Base-by-base conservation (phyloP, 129 eudicot genomes). In the Ambrosia artemisiifolia region DNA sequence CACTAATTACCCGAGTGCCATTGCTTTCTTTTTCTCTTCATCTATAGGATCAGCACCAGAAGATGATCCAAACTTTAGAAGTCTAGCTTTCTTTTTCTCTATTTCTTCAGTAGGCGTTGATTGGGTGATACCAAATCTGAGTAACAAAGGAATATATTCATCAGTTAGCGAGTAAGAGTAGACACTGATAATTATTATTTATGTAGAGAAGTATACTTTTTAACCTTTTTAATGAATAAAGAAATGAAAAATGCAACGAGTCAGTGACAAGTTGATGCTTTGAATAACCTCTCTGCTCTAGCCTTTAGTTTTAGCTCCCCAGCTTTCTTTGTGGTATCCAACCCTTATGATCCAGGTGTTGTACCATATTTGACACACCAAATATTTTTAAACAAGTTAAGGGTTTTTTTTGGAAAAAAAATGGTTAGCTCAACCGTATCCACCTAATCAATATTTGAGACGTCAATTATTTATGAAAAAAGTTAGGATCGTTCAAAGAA, bases 11-110 rank as follows among this genome's bases (percentile, higher is more conserved):
- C 99, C 88, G 34, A 88, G 83, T 63, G 91, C 90, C 82, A 97
- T 88, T 7, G 97, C 97, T 88, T 94, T 90, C 91, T 82, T 94
- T 80, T 94, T 94, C 43, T 94, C 85, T 67, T 94, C 96, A 85
- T 94, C 99, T 36, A 32, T 49, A 11, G 89, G 44, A 80, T 82
- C 86, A 35, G 65, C 68, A 77, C 40, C 78, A 2, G 86, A 5
- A 71, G 73, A 79, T 35, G 91, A 78, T 59, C 86, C 91, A 80
- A 94, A 94, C 86, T 91, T 90, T 35, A 88, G 87, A 74, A 90
- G 87, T 70, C 99, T 87, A 73, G 99, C 96, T 79, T 94, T 94
- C 88, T 94, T 94, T 74, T 88, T 94, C 74, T 79, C 86, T 9
- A 84, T 94, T 73, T 90, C 97, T 55, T 83, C 99, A 43, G 85